These are phyloP conservation scores for Komagataella populi DNA, from an alignment of 805 yeast species.

Conservation along the genomic window DNA sequence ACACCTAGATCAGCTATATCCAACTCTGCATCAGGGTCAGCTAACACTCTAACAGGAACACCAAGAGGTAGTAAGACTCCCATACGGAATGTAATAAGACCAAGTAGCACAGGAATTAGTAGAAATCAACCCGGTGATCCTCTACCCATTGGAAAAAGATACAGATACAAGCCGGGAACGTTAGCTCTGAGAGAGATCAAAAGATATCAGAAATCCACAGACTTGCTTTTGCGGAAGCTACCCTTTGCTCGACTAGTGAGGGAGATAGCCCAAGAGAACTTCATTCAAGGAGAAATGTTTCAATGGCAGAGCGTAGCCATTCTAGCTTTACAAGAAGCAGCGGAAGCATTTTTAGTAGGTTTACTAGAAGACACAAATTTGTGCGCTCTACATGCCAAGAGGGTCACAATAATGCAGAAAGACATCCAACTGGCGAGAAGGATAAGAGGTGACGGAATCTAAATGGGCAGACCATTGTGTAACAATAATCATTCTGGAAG, in stretches of 20 bases:
- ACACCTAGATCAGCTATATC: neutral
- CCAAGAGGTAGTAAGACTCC: neutral
- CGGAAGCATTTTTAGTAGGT: slow-evolving; percentile 66
- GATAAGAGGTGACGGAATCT: slow-evolving; percentile 34
- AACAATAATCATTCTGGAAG: neutral
- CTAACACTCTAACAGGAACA: neutral
- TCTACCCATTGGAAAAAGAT: slow-evolving; percentile 14
- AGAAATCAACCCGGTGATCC: slow-evolving; percentile 47
- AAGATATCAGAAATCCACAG: slow-evolving; percentile 54
- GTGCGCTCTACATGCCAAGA: slow-evolving; percentile 65
- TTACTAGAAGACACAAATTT: slow-evolving; percentile 66
- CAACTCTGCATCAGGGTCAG: neutral
- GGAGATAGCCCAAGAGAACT: slow-evolving; percentile 53
- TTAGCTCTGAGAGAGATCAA: slow-evolving; percentile 57
- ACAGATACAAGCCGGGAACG: slow-evolving; percentile 48
- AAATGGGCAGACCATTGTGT: neutral
- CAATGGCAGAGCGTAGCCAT: slow-evolving; percentile 76
- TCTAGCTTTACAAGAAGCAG: slow-evolving; percentile 68
- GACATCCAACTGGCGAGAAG: slow-evolving; percentile 73
- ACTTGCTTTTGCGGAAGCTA: slow-evolving; percentile 50
- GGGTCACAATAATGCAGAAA: slow-evolving; percentile 79
- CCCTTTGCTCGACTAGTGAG: slow-evolving; percentile 71
- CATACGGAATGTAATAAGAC: neutral
- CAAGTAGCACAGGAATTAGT: slow-evolving; percentile 19
- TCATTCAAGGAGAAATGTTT: slow-evolving; percentile 39